Conservation (phyloP, 2,329 filamentous ascomycete genomes). For the Boeremia lycopersici region DNA sequence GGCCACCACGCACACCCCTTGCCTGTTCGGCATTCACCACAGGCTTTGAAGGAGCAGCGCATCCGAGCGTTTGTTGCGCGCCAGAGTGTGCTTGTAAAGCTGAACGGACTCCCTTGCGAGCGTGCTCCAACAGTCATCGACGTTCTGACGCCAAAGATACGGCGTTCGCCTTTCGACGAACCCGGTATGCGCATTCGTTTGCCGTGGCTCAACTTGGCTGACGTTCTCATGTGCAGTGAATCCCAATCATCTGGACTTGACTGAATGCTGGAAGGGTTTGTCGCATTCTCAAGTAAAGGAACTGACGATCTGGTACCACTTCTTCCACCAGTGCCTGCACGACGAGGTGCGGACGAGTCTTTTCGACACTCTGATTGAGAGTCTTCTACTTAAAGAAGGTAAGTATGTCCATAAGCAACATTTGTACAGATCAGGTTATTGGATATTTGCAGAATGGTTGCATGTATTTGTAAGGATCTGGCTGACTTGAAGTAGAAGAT, state of each 20-base stretch:
- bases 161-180: constrained; percentile 23
- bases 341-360: not conserved
- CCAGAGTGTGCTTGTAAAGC: constrained; percentile 21
- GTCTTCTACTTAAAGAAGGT: not conserved
- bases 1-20: constrained; percentile 27
- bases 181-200: constrained; percentile 8
- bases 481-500: constrained; percentile 10
- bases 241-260: constrained; percentile 41
- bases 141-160: constrained; percentile 32
- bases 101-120: constrained; percentile 23
- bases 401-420: not conserved
- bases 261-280: constrained; percentile 46
- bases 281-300: constrained; percentile 36
- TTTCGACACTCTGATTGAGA: not conserved
- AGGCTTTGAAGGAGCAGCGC: not conserved
- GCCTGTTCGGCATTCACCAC: not conserved
- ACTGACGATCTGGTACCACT: constrained; percentile 39
- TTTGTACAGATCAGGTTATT: not conserved
- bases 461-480: not conserved
- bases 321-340: constrained; percentile 19
- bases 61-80: constrained; percentile 15
- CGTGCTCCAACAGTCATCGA: constrained; percentile 14
- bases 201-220: not conserved
- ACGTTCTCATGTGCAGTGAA: not conserved
- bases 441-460: not conserved